Base-by-base conservation (phyloP, 1,284 basidiomycete genomes). In the Pseudozyma thailandica region DNA sequence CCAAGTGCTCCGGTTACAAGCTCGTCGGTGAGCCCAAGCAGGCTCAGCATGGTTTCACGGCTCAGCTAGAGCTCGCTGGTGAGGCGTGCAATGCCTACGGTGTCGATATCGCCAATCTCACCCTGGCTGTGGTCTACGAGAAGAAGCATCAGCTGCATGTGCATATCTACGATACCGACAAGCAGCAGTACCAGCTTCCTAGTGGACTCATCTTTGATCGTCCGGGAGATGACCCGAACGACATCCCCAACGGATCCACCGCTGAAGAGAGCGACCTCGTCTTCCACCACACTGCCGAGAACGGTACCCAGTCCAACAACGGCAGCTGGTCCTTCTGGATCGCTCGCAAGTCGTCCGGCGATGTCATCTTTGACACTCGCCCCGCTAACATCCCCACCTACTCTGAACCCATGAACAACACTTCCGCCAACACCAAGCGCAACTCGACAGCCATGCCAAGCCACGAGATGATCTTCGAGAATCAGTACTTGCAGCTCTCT, bases 241-340 rank as follows among this genome's bases (percentile, higher is more conserved):
- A 55, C 16, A 18, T 77, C 30, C 6, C 46, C n/a, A 26, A 69
- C 10, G 74, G 52, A 6, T 60, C 55, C 7, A 70, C 63, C 5
- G 62, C 57, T 6, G 69, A 70, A 1, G 44, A 52, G 6, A 72
- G 79, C 23, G 74, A 84, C 39, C 77, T 85, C 27, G 72, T 77
- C 37, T 92, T 92, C 85, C 88, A 91, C 75, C 89, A 90, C 77
- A 66, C 70, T n/a, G 85, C 88, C 0, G 27, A 86, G 2, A 85
- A 85, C 0, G 57, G 54, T 9, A 60, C 55, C 6, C 47, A 52
- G 21, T 38, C 50, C 1, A 21, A 33, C 10, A 38, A 39, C 7
- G 89, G 90, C 0, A n/a, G 30, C 3, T 92, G 92, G 78, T 88
- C 88, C 2, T 92, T 91, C 82, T 92, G 91, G 90, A 88, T 91